A percentile compares a stretch with the other conserved stretches of the same genome.
Conservation (phyloP, 2,329 filamentous ascomycete genomes). For the Trichoderma lentiforme region DNA sequence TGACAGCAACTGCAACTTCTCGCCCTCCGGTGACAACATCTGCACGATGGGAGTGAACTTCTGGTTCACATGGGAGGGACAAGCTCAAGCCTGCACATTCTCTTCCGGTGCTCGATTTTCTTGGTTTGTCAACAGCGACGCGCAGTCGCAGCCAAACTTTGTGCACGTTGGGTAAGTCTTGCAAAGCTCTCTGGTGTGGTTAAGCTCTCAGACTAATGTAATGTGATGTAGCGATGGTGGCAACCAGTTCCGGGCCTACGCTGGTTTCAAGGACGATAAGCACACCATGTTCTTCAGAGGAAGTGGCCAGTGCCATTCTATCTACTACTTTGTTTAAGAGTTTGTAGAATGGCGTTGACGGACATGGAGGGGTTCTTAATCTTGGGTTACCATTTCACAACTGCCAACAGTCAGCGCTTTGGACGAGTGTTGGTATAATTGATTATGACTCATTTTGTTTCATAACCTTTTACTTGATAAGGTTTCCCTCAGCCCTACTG, state of each 20-base stretch:
- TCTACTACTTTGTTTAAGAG: background rate
- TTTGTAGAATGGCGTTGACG: background rate
- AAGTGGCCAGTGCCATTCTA: background rate
- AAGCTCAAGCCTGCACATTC: background rate
- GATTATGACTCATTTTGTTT: background rate
- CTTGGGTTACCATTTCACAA: background rate
- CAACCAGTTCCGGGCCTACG: constrained; percentile 5
- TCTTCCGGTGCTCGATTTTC: background rate
- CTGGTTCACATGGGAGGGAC: background rate
- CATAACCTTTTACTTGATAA: background rate
- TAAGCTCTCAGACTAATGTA: background rate
- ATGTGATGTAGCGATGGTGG: constrained; percentile 3
- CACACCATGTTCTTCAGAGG: background rate
- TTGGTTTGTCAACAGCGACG: background rate
- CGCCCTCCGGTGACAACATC: background rate
- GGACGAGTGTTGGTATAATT: background rate
- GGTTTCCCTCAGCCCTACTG: background rate
- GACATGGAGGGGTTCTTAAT: background rate
- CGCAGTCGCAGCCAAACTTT: constrained; percentile 1
- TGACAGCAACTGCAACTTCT: background rate
- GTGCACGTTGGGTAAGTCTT: constrained; percentile 3
- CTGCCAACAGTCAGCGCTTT: background rate
- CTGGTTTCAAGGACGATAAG: constrained; percentile 1
- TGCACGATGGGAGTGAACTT: constrained; percentile 4
- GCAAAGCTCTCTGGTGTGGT: background rate